Evolutionary conservation across 129 eudicot genomes (phyloP), one percentile per base, ranked within the genome.

Genomic region (Helichrysum umbraculigerum): DNA sequence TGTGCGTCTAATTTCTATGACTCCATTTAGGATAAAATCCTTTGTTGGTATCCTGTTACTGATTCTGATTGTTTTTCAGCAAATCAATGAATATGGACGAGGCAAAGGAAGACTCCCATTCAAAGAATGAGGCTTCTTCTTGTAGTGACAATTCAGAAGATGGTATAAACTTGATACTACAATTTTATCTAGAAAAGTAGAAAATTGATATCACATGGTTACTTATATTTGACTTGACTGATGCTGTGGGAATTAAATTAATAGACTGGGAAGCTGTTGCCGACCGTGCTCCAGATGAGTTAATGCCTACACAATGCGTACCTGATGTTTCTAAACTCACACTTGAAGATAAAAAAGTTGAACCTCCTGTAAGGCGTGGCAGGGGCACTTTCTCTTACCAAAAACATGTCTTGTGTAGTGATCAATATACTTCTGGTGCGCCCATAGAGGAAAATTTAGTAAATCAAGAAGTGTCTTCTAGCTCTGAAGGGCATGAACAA

Each of bases 191-290:
- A 20, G 28, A 25, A 25, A 25, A 25, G 28, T 25, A 25, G 28
- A 25, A 25, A 5, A 1, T 15, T 50, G 4, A 11, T 52, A 67
- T 73, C 52, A 73, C 37, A 65, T 6, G 21, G 21, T 50, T 52
- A 47, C 21, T 71, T 50, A 59, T 70, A 29, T 57, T 3, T 77
- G 41, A 69, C n/a, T 58, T 52, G 25, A 54, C 58, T 76, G 73
- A n/a, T 51, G 50, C n/a, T n/a, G 14, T 77, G 76, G 12, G 69
- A 65, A 58, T 81, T 7, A 57, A 42, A 51, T 83, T 10, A 62
- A 42, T 85, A 95, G 99, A 95, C 63, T 95, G 97, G 99, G 99
- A 95, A 83, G 88, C 97, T 73, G 81, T 81, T 63, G 99, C 96
- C 35, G 99, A 95, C 80, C 92, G 87, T 81, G 88, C 85, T 73